Percentiles rank a stretch among this genome's conserved stretches.
Conservation (phyloP, 495 filamentous ascomycete genomes). For the Diplogelasinospora grovesii region DNA sequence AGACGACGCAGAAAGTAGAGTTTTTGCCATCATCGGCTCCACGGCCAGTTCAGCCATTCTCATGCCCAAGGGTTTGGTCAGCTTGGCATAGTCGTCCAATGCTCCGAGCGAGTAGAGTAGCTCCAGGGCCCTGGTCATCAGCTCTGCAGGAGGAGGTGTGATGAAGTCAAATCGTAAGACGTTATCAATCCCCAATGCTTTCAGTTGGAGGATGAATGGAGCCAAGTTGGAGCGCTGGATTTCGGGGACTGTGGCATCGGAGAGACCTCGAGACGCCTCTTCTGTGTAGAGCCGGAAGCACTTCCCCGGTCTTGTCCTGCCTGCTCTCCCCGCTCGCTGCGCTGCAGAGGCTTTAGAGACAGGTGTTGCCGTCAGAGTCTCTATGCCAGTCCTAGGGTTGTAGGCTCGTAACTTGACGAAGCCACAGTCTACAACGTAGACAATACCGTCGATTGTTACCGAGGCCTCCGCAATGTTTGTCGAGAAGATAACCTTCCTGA, state of each 20-base stretch:
- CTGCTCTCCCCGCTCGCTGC: constrained; percentile 87
- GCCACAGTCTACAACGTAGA: constrained; percentile 88
- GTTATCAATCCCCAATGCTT: constrained; percentile 94
- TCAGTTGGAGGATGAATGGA: constrained; percentile 84
- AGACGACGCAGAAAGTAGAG: constrained; percentile 65
- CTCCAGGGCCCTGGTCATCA: constrained; percentile 83
- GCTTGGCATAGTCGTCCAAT: constrained; percentile 82
- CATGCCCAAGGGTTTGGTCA: constrained; percentile 78
- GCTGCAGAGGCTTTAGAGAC: constrained; percentile 90
- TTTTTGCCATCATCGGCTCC: constrained; percentile 95
- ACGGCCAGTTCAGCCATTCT: constrained; percentile 94
- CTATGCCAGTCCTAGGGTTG: constrained; percentile 83
- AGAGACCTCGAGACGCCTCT: constrained; percentile 59
- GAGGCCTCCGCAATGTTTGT: constrained; percentile 97
- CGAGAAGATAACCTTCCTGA: constrained; percentile 84
- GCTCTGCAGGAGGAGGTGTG: constrained; percentile 79
- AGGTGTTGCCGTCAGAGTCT: constrained; percentile 78
- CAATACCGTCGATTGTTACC: constrained; percentile 87
- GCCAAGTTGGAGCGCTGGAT: constrained; percentile 92
- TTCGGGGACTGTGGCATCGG: constrained; percentile 75
- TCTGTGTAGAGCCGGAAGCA: constrained; percentile 93
- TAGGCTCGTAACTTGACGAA: constrained; percentile 89
- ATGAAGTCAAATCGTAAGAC: constrained; percentile 86
- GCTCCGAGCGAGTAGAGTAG: constrained; percentile 85
- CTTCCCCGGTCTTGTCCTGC: constrained; percentile 87